Conservation (phyloP, 305 asterid species). For the Solanum hybrid region DNA sequence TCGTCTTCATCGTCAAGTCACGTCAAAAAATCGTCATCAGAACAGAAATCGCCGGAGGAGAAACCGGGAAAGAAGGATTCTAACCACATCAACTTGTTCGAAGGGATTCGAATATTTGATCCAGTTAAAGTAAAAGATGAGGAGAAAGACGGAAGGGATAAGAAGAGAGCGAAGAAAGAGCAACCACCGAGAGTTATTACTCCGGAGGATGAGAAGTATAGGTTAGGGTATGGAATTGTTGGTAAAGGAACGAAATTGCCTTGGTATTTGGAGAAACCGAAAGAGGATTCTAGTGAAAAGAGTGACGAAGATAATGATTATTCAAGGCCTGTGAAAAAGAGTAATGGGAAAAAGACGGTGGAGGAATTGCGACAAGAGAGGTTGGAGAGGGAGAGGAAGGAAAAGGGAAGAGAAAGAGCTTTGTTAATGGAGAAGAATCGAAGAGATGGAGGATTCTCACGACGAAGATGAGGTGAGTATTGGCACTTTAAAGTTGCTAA, state of each 20-base stretch:
- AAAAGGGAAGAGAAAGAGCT: constrained; percentile 72
- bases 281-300: constrained; percentile 15
- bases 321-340: constrained; percentile 10
- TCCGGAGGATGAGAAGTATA: constrained; percentile 78
- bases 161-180: constrained; percentile 35
- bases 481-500: background rate
- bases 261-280: constrained; percentile 75
- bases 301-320: constrained; percentile 23
- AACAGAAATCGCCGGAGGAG: constrained; percentile 15
- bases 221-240: constrained; percentile 79
- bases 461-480: constrained; percentile 39
- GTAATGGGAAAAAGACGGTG: constrained; percentile 60
- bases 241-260: constrained; percentile 94
- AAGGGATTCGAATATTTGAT: constrained; percentile 77
- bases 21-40: constrained; percentile 11
- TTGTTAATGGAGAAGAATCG: constrained; percentile 43
- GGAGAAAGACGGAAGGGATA: constrained; percentile 19
- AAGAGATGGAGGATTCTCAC: constrained; percentile 50
- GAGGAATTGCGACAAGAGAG: constrained; percentile 88
- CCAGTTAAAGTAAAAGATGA: constrained; percentile 37
- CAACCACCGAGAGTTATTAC: constrained; percentile 67
- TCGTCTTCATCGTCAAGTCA: background rate
- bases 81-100: constrained; percentile 69
- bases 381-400: constrained; percentile 64
- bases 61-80: constrained; percentile 26